Evolutionary conservation across 2,329 filamentous ascomycete species (phyloP).

Genomic region (Calonectria pseudoturangicola): DNA sequence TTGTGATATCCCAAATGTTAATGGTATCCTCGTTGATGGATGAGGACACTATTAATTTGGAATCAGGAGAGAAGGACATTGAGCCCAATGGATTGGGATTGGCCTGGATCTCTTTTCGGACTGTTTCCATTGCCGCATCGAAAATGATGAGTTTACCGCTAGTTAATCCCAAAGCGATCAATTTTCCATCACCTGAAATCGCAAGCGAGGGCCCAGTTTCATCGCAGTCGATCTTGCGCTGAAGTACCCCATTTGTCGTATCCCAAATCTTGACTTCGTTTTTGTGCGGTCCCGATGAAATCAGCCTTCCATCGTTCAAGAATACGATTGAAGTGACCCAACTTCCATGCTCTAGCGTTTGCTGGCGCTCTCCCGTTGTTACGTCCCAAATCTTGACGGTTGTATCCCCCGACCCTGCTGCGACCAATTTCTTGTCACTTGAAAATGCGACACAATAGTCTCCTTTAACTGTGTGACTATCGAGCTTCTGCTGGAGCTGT

Average conservation of each 20-base stretch:
- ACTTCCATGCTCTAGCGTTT: no score
- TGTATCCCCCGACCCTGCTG: no score
- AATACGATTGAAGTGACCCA: neutral
- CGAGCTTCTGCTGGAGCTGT: neutral
- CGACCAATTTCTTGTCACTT: no score
- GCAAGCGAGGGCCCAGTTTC: neutral
- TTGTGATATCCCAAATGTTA: no score
- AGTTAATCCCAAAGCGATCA: neutral
- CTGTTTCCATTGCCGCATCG: neutral
- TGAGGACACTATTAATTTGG: no score
- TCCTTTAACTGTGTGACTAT: no score
- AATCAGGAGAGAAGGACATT: neutral
- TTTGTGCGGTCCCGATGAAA: neutral
- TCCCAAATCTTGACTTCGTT: neutral
- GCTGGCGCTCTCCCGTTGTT: no score
- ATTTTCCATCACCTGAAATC: neutral
- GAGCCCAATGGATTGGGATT: neutral
- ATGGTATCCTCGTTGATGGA: no score
- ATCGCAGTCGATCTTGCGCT: neutral
- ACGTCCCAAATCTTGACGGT: no score
- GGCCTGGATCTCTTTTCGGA: neutral
- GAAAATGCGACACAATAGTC: no score
- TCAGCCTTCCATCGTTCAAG: neutral
- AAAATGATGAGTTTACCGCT: neutral
- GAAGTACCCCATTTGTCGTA: neutral